A percentile compares a stretch with the other conserved stretches of the same genome.
Conservation (phyloP, 1,284 basidiomycete species). For the Apiotrichum gamsii region DNA sequence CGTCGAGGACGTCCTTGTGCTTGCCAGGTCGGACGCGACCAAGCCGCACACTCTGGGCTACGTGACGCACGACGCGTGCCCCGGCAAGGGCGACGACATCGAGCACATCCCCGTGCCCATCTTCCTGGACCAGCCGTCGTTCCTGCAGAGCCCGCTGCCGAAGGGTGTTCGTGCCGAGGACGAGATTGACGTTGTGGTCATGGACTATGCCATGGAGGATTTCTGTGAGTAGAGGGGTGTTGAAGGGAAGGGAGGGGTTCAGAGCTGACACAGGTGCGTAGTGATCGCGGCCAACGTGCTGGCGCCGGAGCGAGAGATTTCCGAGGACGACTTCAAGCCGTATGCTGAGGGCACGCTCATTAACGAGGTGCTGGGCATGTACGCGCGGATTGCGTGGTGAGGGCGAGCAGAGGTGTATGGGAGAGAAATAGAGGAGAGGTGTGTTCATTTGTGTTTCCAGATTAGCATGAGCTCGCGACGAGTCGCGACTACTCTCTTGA, state of each 20-base stretch:
- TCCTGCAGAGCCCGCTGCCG: slow-evolving; percentile 36
- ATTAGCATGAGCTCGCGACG: no score
- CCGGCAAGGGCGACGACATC: slow-evolving; percentile 42
- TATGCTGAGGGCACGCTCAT: slow-evolving; percentile 38
- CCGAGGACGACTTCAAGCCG: slow-evolving; percentile 29
- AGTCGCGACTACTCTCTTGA: no score
- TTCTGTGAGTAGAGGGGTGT: slow-evolving; percentile 29
- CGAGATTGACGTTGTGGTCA: slow-evolving; percentile 40
- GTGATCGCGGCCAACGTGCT: slow-evolving; percentile 39
- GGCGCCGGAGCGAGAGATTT: slow-evolving; percentile 27
- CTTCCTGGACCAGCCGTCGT: slow-evolving; percentile 20
- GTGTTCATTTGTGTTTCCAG: no score
- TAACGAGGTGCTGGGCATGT: slow-evolving; percentile 41
- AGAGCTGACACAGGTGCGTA: slow-evolving; percentile 5
- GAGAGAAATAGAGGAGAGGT: no score
- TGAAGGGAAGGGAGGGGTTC: not conserved
- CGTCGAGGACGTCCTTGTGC: not conserved
- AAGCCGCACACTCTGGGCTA: slow-evolving; percentile 36
- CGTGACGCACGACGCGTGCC: slow-evolving; percentile 42
- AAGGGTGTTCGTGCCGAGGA: slow-evolving; percentile 31
- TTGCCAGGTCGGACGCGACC: slow-evolving; percentile 1
- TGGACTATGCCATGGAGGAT: slow-evolving; percentile 46
- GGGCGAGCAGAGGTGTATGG: no score
- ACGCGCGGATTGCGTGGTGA: slow-evolving; percentile 34
- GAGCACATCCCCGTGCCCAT: slow-evolving; percentile 38